Percentiles rank a stretch among this genome's conserved stretches.
Evolutionary conservation across 1,139 yeast genomes (phyloP).

Genomic region (Saccharomyces hybrid): DNA sequence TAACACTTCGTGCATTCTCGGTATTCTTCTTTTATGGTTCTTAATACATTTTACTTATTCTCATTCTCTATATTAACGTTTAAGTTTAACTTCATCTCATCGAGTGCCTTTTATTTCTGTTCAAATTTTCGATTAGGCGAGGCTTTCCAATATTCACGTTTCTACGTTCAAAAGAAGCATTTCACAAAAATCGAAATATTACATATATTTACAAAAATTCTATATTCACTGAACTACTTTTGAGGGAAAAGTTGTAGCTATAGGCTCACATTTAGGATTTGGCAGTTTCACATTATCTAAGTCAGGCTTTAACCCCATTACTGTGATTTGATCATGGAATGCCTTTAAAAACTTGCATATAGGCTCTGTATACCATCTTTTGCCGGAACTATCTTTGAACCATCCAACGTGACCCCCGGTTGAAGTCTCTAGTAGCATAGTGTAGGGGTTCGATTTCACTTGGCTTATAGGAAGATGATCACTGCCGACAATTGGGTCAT

Average conservation of each 20-base stretch:
- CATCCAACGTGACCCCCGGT: conserved; percentile 63
- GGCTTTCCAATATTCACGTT: background rate
- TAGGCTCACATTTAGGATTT: conserved; percentile 12
- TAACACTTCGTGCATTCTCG: conserved; percentile 59
- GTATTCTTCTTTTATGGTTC: background rate
- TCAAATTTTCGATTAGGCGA: background rate
- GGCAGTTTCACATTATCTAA: conserved; percentile 13
- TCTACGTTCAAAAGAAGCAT: background rate
- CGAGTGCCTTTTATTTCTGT: background rate
- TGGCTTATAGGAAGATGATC: conserved; percentile 28
- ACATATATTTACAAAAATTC: background rate
- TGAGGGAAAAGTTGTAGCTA: conserved; percentile 12
- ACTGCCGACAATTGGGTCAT: conserved; percentile 52
- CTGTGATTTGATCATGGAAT: conserved; percentile 25
- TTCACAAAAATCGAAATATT: background rate
- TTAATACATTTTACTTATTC: no score
- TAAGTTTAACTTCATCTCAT: background rate
- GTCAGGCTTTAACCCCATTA: conserved; percentile 15
- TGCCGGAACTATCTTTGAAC: conserved; percentile 40
- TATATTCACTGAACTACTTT: background rate
- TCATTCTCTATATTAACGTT: background rate
- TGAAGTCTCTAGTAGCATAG: conserved; percentile 46
- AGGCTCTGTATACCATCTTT: conserved; percentile 50
- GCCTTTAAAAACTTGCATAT: conserved; percentile 31
- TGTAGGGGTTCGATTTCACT: conserved; percentile 47